Conservation (phyloP, 2,329 filamentous ascomycete species). For the Leptographium radiaticola region DNA sequence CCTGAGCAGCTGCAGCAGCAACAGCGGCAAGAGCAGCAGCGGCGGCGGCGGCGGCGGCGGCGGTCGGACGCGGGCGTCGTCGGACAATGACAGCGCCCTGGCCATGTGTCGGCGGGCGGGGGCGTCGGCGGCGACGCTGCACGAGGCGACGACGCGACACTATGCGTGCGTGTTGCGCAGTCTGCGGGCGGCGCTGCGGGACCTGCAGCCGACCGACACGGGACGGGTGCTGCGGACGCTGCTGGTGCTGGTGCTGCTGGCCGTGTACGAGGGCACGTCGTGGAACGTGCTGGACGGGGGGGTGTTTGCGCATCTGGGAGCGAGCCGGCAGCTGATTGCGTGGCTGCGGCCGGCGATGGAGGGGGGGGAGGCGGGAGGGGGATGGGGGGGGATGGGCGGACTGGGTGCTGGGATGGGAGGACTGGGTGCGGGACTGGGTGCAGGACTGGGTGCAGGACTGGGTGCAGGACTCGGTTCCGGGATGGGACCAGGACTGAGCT, state of each 20-base stretch:
- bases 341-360: conserved; percentile 7
- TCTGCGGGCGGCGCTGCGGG: conserved; percentile 7
- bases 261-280: conserved; percentile 10
- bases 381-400: not conserved
- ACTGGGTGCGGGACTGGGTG: no score
- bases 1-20: not conserved
- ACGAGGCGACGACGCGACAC: conserved; percentile 11
- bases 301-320: conserved; percentile 11
- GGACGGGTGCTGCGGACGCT: conserved; percentile 10
- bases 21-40: not conserved
- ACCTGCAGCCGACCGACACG: conserved; percentile 7
- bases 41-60: not conserved
- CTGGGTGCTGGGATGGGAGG: no score
- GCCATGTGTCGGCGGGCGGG: not conserved
- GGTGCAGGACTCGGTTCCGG: not conserved
- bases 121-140: conserved; percentile 4
- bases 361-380: not conserved
- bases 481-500: no score
- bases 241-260: conserved; percentile 8
- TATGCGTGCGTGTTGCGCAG: conserved; percentile 11
- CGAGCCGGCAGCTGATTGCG: conserved; percentile 12
- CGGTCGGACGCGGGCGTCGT: not conserved
- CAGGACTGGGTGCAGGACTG: no score
- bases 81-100: not conserved
- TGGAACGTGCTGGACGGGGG: conserved; percentile 9